Percentiles rank a stretch among this genome's conserved stretches.
These are phyloP conservation scores for Sporothrix luriei DNA, from an alignment of 2,329 filamentous ascomycete species.

Conservation along the genomic window DNA sequence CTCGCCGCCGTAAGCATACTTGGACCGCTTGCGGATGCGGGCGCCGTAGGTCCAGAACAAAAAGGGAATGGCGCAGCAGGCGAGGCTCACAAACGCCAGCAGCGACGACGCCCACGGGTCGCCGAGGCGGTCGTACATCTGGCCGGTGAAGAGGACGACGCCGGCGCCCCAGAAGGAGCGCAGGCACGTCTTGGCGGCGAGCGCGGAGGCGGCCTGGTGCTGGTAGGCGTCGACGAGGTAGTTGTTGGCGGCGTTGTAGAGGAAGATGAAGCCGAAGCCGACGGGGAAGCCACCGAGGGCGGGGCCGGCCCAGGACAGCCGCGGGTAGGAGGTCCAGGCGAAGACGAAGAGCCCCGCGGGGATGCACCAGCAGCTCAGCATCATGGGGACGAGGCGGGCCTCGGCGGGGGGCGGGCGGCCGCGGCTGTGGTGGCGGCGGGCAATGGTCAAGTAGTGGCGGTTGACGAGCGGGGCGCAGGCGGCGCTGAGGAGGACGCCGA, in stretches of 20 bases:
- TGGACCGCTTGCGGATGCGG: constrained; percentile 66
- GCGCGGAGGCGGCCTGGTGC: constrained; percentile 75
- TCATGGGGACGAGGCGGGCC: constrained; percentile 78
- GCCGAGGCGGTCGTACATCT: constrained; percentile 75
- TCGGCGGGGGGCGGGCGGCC: constrained; percentile 84
- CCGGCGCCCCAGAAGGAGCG: constrained; percentile 78
- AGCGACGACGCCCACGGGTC: constrained; percentile 76
- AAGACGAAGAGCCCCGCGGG: constrained; percentile 55
- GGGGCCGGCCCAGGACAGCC: constrained; percentile 71
- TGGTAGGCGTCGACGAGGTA: constrained; percentile 68
- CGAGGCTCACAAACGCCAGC: constrained; percentile 72
- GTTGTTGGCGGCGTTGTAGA: constrained; percentile 79
- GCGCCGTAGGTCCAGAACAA: constrained; percentile 79
- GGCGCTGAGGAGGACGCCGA: constrained; percentile 70
- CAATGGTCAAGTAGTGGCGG: constrained; percentile 72
- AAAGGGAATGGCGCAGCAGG: constrained; percentile 81
- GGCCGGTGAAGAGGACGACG: constrained; percentile 76
- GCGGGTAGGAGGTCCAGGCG: constrained; percentile 64
- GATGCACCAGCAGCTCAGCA: constrained; percentile 73
- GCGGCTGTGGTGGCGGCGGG: constrained; percentile 64
- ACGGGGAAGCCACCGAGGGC: constrained; percentile 70
- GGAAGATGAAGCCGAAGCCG: constrained; percentile 80
- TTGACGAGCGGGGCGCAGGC: constrained; percentile 72
- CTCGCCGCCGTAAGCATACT: constrained; percentile 71
- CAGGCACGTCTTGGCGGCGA: constrained; percentile 80